These are phyloP conservation scores for Nymphaea thermarum DNA, from an alignment of 164 flowering plant genomes.

Conservation along the genomic window DNA sequence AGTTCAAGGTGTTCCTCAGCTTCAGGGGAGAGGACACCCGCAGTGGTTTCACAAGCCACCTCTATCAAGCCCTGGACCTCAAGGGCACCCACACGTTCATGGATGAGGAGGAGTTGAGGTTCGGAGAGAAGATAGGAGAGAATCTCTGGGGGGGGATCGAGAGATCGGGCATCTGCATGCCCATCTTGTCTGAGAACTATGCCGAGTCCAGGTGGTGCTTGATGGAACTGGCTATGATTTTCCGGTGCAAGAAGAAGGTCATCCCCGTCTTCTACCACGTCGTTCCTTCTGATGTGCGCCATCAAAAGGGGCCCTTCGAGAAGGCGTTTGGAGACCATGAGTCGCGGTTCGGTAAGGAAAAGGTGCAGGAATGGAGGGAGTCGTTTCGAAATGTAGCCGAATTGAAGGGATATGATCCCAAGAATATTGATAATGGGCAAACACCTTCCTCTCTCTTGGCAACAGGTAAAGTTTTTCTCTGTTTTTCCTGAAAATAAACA, in stretches of 20 bases:
- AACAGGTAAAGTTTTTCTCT: background rate
- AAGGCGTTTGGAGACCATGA: background rate
- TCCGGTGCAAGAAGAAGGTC: background rate
- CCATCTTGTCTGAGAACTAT: slow-evolving; percentile 1
- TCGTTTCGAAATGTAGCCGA: background rate
- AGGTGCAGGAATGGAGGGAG: background rate
- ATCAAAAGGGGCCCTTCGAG: background rate
- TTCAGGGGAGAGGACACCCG: slow-evolving; percentile 5
- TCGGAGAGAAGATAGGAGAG: background rate
- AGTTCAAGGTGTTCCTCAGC: slow-evolving; percentile 3
- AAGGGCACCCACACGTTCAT: slow-evolving; percentile 1
- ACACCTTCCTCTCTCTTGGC: background rate
- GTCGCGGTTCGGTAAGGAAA: background rate
- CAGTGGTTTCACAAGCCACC: slow-evolving; percentile 1
- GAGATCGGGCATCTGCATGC: background rate
- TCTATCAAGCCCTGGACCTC: slow-evolving; percentile 1
- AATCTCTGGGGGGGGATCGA: background rate
- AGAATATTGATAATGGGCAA: background rate
- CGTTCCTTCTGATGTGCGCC: slow-evolving; percentile 1
- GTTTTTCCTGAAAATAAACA: too few species aligned
- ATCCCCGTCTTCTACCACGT: slow-evolving; percentile 1
- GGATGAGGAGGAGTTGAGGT: slow-evolving; percentile 1
- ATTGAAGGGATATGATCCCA: background rate
- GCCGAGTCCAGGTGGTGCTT: slow-evolving; percentile 1
- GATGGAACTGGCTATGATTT: background rate